Evolutionary conservation across 495 filamentous ascomycete species (phyloP).

Genomic region (Rhizodiscina lignyota): DNA sequence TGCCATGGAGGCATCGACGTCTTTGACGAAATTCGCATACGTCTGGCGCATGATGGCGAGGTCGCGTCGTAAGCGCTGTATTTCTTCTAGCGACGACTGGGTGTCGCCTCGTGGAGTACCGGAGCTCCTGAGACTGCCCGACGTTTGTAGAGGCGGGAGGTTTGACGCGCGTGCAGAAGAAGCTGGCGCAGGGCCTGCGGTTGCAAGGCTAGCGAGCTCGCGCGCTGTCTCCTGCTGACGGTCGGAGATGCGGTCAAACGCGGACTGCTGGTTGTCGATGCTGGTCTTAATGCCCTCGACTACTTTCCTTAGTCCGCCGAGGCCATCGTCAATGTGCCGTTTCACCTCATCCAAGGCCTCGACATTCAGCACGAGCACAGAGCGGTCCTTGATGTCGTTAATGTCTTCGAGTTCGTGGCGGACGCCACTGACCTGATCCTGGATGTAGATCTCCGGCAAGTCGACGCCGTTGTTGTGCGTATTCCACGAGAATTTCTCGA

Average conservation of each 20-base stretch:
- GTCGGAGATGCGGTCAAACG: conserved; percentile 78
- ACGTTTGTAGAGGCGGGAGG: conserved; percentile 3
- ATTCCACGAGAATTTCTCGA: conserved; percentile 98
- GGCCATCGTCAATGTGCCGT: conserved; percentile 81
- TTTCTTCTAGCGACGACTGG: conserved; percentile 43
- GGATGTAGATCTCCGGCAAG: conserved; percentile 92
- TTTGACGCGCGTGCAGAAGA: conserved; percentile 12
- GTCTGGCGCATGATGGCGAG: conserved; percentile 87
- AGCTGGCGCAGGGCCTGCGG: conserved; percentile 36
- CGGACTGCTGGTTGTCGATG: conserved; percentile 60
- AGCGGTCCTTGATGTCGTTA: conserved; percentile 85
- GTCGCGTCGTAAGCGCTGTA: conserved; percentile 75
- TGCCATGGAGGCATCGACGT: conserved; percentile 76
- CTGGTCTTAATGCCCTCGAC: conserved; percentile 68
- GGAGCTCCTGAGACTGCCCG: neutral
- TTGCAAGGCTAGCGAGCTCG: conserved; percentile 70
- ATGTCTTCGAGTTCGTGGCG: conserved; percentile 92
- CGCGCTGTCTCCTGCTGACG: conserved; percentile 81
- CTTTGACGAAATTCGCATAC: conserved; percentile 74
- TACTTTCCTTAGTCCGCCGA: conserved; percentile 61
- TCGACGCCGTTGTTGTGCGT: conserved; percentile 87
- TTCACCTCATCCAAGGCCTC: conserved; percentile 96
- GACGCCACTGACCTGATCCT: conserved; percentile 86
- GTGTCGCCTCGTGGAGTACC: neutral
- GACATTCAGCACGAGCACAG: conserved; percentile 84